Percentiles rank a stretch among this genome's conserved stretches.
Conservation (phyloP, 768 basidiomycete species). For the Russula lepida region DNA sequence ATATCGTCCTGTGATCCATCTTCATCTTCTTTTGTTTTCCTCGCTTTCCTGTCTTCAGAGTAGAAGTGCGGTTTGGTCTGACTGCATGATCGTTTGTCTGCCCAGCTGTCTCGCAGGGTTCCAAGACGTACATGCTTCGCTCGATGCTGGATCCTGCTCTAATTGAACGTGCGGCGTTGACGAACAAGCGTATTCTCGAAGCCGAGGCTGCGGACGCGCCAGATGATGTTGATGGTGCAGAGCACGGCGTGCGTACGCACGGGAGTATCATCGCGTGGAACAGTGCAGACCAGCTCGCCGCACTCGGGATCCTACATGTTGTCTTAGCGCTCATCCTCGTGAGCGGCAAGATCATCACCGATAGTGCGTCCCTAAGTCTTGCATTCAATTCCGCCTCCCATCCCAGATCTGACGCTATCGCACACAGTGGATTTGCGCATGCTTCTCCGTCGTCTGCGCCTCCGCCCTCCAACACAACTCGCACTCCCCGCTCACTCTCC, state of each 20-base stretch:
- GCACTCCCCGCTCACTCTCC: slow-evolving; percentile 44
- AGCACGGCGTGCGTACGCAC: slow-evolving; percentile 37
- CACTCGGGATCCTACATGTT: slow-evolving; percentile 69
- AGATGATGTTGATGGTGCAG: slow-evolving; percentile 45
- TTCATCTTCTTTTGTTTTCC: neutral
- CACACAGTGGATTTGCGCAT: slow-evolving; percentile 60
- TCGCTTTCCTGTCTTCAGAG: neutral
- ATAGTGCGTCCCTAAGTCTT: slow-evolving; percentile 45
- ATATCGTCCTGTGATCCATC: neutral
- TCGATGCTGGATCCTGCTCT: slow-evolving; percentile 57
- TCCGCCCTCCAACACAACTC: slow-evolving; percentile 43
- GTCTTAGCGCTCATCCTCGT: slow-evolving; percentile 81
- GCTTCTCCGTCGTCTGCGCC: slow-evolving; percentile 59
- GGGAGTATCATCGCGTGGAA: slow-evolving; percentile 75
- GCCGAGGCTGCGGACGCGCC: slow-evolving; percentile 45
- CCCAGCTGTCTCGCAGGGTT: slow-evolving; percentile 47
- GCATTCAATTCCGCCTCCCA: neutral
- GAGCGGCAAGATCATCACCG: slow-evolving; percentile 62
- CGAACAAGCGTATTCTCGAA: slow-evolving; percentile 34
- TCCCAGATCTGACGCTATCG: neutral
- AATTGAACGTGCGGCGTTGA: slow-evolving; percentile 50
- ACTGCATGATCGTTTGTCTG: neutral
- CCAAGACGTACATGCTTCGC: slow-evolving; percentile 79
- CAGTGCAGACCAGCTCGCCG: slow-evolving; percentile 53
- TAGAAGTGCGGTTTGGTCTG: neutral